Evolutionary conservation across 2,329 filamentous ascomycete genomes (phyloP), one percentile per base, ranked within the genome.

Genomic region (Calonectria multiphialidica): DNA sequence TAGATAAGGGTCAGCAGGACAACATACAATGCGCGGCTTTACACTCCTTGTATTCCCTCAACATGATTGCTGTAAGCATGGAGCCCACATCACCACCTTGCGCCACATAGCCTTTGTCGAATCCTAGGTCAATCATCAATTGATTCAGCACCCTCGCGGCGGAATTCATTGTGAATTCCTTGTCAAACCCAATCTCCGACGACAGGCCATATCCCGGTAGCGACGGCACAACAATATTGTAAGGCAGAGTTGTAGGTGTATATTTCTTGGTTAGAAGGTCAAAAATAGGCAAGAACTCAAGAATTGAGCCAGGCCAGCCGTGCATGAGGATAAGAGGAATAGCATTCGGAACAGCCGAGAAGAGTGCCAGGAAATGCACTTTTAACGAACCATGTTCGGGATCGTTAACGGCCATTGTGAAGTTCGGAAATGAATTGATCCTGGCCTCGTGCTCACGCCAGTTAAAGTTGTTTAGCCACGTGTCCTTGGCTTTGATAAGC

Each of bases 1-100:
- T 37, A 37, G 35, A 37, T 15, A 37, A 37, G 35, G 35, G 35
- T 37, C 35, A 15, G n/a, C 44, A 47, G 44, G 44, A 18, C 44
- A 47, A 18, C 44, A 18, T 21, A 47, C 44, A 18, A 47, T 47
- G 44, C n/a, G n/a, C 15, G 15, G 44, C 44, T 47, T 47, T 47
- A 21, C 44, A 47, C 15, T 21, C 15, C n/a, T 47, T 21, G 44
- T 18, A 47, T 18, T 47, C n/a, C n/a, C 15, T 21, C 44, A 21
- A 47, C n/a, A 47, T 18, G n/a, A 47, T 18, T 21, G n/a, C n/a
- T 47, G 44, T 21, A n/a, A 47, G 15, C 44, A 47, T 47, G 15
- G 83, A 85, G 4, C 90, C 90, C 6, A 92, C 82, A 74, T 92
- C 90, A 5, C 90, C 90, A 10, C 90, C 90, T 78, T 91, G 89